Percentiles rank a stretch among this genome's conserved stretches.
phyloP scores from a whole-genome alignment of 768 basidiomycete species.

The Leccinum sublutescens region DNA sequence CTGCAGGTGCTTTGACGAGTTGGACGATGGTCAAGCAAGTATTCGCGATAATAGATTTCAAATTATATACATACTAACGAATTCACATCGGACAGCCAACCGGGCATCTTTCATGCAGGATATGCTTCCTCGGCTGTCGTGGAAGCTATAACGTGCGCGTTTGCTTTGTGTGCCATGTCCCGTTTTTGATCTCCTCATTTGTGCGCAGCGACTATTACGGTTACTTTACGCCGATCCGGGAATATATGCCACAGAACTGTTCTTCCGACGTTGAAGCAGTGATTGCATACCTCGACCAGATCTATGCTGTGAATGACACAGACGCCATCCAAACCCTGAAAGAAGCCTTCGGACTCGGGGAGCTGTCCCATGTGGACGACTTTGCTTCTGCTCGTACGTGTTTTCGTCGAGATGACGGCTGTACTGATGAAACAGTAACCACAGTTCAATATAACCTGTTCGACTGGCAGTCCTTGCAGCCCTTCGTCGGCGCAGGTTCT shows the following conservation, averaged over 20 bases:
- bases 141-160: not conserved
- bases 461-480: not conserved
- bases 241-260: not conserved
- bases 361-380: not conserved
- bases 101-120: not conserved
- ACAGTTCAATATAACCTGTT: not conserved
- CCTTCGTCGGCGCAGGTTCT: not conserved
- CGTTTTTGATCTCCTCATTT: not conserved
- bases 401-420: not conserved
- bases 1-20: not conserved
- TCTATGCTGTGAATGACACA: not conserved
- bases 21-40: not conserved
- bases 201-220: not conserved
- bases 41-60: not conserved
- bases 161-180: not conserved
- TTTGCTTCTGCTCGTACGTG: not conserved
- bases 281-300: not conserved
- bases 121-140: not conserved
- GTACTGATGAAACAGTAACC: not conserved
- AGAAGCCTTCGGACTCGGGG: not conserved
- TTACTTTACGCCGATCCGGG: not conserved
- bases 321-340: not conserved
- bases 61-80: not conserved
- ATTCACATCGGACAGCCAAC: not conserved
- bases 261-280: not conserved